phyloP scores from a whole-genome alignment of 2,329 filamentous ascomycete genomes.

The Colletotrichum sp. region DNA sequence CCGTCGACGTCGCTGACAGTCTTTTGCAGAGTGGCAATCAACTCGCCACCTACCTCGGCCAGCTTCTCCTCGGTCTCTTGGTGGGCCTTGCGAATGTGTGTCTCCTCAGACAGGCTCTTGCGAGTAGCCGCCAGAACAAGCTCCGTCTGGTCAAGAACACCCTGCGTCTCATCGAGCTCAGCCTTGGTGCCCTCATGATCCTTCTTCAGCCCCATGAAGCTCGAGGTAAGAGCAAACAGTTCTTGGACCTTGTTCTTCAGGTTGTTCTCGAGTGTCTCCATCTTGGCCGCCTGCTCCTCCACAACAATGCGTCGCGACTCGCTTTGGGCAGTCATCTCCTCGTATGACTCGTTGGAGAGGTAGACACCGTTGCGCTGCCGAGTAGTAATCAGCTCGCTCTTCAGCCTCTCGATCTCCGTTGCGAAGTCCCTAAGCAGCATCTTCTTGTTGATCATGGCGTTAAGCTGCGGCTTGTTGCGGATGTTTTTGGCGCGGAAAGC shows the following conservation, averaged over 20 bases:
- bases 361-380: conserved; percentile 95
- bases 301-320: conserved; percentile 90
- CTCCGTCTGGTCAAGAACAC: conserved; percentile 86
- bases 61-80: conserved; percentile 83
- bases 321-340: conserved; percentile 89
- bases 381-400: conserved; percentile 91
- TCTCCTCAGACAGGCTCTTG: conserved; percentile 79
- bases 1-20: conserved; percentile 83
- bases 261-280: conserved; percentile 90
- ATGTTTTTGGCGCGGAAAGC: conserved; percentile 99
- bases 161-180: conserved; percentile 78
- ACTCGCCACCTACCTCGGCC: conserved; percentile 71
- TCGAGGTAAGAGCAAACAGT: conserved; percentile 82
- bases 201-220: conserved; percentile 86
- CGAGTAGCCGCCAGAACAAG: conserved; percentile 79
- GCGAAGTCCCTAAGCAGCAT: conserved; percentile 90
- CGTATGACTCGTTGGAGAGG: conserved; percentile 84
- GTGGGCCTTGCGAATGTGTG: conserved; percentile 79
- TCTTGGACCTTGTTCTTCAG: conserved; percentile 94
- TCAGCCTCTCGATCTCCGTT: conserved; percentile 89
- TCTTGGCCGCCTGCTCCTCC: conserved; percentile 90
- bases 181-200: conserved; percentile 80
- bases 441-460: conserved; percentile 91
- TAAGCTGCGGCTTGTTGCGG: conserved; percentile 95
- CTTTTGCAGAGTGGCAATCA: conserved; percentile 77